phyloP scores from a whole-genome alignment of 106 monocot genomes.

The Dendrobium officinale region DNA sequence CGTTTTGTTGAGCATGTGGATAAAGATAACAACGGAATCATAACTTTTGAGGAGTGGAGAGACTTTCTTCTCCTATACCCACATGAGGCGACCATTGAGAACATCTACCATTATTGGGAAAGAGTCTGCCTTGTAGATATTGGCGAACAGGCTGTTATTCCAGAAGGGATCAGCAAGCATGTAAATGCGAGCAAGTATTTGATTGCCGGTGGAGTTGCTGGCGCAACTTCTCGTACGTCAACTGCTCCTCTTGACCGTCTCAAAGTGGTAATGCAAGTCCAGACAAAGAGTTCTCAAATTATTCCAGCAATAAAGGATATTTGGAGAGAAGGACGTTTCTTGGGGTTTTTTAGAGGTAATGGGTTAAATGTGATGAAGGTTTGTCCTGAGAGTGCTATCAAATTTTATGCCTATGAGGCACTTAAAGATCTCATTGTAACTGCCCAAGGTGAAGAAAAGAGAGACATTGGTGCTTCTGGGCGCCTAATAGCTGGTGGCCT shows the following conservation, averaged over 20 bases:
- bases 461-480: slow-evolving; percentile 66
- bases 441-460: slow-evolving; percentile 52
- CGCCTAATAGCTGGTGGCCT: slow-evolving; percentile 82
- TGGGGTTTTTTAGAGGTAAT: slow-evolving; percentile 83
- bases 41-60: slow-evolving; percentile 98
- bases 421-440: slow-evolving; percentile 63
- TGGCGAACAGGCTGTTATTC: slow-evolving; percentile 86
- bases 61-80: slow-evolving; percentile 93
- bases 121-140: slow-evolving; percentile 89
- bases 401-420: slow-evolving; percentile 84
- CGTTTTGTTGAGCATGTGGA: slow-evolving; percentile 93
- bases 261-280: slow-evolving; percentile 84
- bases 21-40: slow-evolving; percentile 94
- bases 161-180: slow-evolving; percentile 84
- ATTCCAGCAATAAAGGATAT: slow-evolving; percentile 69
- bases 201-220: slow-evolving; percentile 90
- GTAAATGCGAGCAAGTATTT: slow-evolving; percentile 77
- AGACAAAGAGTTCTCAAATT: slow-evolving; percentile 39
- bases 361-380: slow-evolving; percentile 92
- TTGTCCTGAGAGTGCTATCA: slow-evolving; percentile 91
- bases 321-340: slow-evolving; percentile 60
- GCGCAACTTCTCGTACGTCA: slow-evolving; percentile 80
- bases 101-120: slow-evolving; percentile 87
- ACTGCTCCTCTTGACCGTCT: slow-evolving; percentile 92
- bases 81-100: slow-evolving; percentile 88